A percentile compares a stretch with the other conserved stretches of the same genome.
These are phyloP conservation scores for Cordyceps cicadae DNA, from an alignment of 2,329 filamentous ascomycete species.

Conservation along the genomic window DNA sequence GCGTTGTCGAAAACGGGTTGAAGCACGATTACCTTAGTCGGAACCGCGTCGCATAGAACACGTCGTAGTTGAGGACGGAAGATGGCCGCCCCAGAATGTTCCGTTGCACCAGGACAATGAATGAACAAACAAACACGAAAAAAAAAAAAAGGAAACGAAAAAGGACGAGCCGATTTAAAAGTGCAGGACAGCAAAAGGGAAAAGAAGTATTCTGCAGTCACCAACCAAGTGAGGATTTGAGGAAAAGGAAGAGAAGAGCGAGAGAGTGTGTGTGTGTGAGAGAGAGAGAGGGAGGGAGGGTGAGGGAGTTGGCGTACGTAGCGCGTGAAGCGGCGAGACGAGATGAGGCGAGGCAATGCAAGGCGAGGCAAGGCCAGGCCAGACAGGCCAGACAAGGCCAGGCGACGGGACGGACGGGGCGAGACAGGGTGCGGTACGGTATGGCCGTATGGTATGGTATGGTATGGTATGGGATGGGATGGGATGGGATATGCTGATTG, in stretches of 20 bases:
- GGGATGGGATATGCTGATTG: slow-evolving; percentile 4
- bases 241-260: background rate
- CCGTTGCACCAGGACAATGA: background rate
- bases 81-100: background rate
- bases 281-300: too few species aligned
- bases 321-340: background rate
- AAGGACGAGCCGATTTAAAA: too few species aligned
- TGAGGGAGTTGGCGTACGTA: too few species aligned
- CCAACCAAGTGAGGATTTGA: background rate
- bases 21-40: background rate
- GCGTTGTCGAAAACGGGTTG: background rate
- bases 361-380: too few species aligned
- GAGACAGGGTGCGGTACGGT: too few species aligned
- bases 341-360: background rate
- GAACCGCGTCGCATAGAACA: slow-evolving; percentile 6
- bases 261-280: too few species aligned
- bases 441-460: too few species aligned
- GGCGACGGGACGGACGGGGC: too few species aligned
- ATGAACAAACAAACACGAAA: background rate
- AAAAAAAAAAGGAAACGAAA: background rate
- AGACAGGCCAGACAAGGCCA: too few species aligned
- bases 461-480: too few species aligned
- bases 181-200: background rate
- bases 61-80: background rate
- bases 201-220: background rate